phyloP scores from a whole-genome alignment of 2,329 filamentous ascomycete species.

The Ceratocystis cubensis region DNA sequence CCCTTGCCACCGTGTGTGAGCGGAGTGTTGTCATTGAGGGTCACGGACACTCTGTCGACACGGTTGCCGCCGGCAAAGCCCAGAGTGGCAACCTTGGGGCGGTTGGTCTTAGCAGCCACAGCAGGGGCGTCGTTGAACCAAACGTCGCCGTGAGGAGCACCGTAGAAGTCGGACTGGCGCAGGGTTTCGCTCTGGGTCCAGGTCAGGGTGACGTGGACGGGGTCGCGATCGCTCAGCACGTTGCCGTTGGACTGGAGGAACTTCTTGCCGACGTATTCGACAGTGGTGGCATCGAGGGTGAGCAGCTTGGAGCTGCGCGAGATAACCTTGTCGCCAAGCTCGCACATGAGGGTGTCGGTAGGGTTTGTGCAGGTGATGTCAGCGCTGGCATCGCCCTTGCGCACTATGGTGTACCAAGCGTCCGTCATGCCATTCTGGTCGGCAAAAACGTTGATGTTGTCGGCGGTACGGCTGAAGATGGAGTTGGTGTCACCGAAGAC shows the following conservation, averaged over 20 bases:
- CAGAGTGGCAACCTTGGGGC: conserved; percentile 30
- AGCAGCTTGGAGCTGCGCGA: too few species aligned
- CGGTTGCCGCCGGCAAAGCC: conserved; percentile 37
- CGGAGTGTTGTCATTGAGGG: conserved; percentile 36
- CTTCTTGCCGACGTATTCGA: conserved; percentile 41
- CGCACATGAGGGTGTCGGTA: too few species aligned
- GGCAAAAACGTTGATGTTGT: conserved; percentile 42
- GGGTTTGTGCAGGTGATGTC: too few species aligned
- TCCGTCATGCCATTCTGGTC: conserved; percentile 42
- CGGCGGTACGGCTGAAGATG: conserved; percentile 46
- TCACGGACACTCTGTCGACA: conserved; percentile 39
- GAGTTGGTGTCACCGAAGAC: conserved; percentile 55
- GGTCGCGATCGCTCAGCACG: conserved; percentile 53
- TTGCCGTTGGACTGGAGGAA: conserved; percentile 47
- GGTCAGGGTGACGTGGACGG: conserved; percentile 41
- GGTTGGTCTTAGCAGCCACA: conserved; percentile 27
- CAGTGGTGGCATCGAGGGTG: conserved; percentile 34
- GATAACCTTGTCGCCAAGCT: too few species aligned
- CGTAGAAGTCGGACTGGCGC: too few species aligned
- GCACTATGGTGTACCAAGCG: conserved; percentile 45
- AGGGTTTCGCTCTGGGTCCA: conserved; percentile 27
- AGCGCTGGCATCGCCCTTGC: conserved; percentile 34
- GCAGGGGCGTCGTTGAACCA: conserved; percentile 45
- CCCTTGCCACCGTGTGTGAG: conserved; percentile 44
- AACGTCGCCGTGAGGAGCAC: conserved; percentile 27